Conservation (phyloP, 257 asterid genomes). For the Penstemon davidsonii region DNA sequence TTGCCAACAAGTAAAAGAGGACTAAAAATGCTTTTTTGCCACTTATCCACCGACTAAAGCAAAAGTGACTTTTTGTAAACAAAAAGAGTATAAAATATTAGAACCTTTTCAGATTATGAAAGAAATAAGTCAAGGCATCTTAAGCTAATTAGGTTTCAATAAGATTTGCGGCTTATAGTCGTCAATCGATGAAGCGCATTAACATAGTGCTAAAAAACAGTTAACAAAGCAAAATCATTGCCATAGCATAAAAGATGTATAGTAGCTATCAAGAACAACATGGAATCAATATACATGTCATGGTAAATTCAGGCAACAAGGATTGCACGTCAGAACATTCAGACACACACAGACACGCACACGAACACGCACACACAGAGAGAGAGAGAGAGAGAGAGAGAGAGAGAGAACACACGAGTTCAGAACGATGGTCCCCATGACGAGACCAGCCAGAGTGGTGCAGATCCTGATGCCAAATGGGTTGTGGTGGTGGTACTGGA, state of each 20-base stretch:
- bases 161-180: neutral
- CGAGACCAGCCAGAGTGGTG: conserved; percentile 88
- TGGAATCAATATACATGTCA: neutral
- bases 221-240: neutral
- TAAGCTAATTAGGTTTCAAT: neutral
- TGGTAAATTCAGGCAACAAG: neutral
- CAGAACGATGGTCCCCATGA: conserved; percentile 74
- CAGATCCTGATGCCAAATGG: conserved; percentile 84
- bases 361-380: too few species aligned
- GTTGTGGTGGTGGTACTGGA: conserved; percentile 88
- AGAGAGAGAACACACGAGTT: conserved; percentile 52
- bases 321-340: neutral
- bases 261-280: neutral
- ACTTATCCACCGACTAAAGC: too few species aligned
- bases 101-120: neutral
- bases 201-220: neutral
- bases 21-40: too few species aligned
- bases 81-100: neutral
- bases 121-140: neutral
- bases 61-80: too few species aligned
- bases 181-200: neutral
- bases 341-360: too few species aligned
- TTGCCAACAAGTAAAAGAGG: too few species aligned
- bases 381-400: neutral
- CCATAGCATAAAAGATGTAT: neutral